Percentiles rank a stretch among this genome's conserved stretches.
phyloP scores from a whole-genome alignment of 371 early-diverging fungal genomes.

The Mucor piriformis region DNA sequence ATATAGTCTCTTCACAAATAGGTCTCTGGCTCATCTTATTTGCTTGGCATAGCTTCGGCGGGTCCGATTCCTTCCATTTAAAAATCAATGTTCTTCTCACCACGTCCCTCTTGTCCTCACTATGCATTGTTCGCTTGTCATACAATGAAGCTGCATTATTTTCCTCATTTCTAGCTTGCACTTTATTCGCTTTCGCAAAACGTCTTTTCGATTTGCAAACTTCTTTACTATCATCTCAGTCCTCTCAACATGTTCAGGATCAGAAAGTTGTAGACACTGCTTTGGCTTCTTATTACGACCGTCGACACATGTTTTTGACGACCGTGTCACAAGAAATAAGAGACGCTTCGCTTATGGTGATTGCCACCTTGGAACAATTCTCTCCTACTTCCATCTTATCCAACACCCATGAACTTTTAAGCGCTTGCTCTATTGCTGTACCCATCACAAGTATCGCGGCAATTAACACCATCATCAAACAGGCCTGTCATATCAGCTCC shows the following conservation, averaged over 20 bases:
- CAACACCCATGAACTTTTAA: conserved; percentile 49
- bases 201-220: no score
- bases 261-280: conserved; percentile 27
- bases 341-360: conserved; percentile 55
- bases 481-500: conserved; percentile 43
- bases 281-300: conserved; percentile 27
- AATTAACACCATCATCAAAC: conserved; percentile 45
- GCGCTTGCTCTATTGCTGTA: conserved; percentile 58
- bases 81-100: no score
- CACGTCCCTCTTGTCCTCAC: no score
- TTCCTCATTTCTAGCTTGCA: no score
- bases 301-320: conserved; percentile 24
- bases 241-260: background rate
- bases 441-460: conserved; percentile 56
- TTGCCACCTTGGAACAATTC: conserved; percentile 58
- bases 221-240: no score
- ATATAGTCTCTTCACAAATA: background rate
- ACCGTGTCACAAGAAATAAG: conserved; percentile 56
- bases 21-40: conserved; percentile 6
- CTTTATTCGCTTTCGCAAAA: no score
- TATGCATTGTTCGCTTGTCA: no score
- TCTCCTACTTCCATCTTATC: conserved; percentile 44
- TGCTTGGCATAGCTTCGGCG: conserved; percentile 12
- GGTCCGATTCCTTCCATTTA: background rate
- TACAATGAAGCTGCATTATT: background rate